phyloP scores from a whole-genome alignment of 2,329 filamentous ascomycete genomes.

The Trichoderma sp. region DNA sequence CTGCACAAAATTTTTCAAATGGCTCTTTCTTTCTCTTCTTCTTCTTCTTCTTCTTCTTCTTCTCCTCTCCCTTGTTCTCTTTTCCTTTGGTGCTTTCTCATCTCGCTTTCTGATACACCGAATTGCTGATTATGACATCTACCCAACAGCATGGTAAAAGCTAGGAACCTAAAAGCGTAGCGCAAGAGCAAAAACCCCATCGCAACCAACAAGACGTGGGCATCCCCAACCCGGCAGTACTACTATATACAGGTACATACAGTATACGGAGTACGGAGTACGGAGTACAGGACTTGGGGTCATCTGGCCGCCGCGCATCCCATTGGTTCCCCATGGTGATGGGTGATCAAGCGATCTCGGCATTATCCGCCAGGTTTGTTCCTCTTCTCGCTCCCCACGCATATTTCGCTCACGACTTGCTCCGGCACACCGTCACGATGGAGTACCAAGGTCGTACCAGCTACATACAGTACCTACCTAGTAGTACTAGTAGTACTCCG shows the following conservation, averaged over 20 bases:
- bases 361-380: constrained; percentile 10
- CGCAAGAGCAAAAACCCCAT: neutral
- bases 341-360: constrained; percentile 16
- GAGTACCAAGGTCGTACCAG: neutral
- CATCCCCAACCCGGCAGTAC: too few relatives aligned
- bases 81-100: neutral
- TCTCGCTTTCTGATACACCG: neutral
- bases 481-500: neutral
- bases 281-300: neutral
- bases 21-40: neutral
- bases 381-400: neutral
- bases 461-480: neutral
- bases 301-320: neutral
- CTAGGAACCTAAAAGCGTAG: neutral
- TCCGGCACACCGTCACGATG: neutral
- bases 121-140: neutral
- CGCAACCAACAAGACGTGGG: neutral
- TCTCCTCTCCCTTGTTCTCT: neutral
- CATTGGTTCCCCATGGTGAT: constrained; percentile 9
- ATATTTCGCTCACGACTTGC: constrained; percentile 2
- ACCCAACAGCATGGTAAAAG: neutral
- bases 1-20: neutral
- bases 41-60: neutral
- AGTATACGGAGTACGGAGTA: neutral
- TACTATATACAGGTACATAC: neutral